Base-by-base conservation (phyloP, 1,284 basidiomycete species). In the Austropuccinia psidii region DNA sequence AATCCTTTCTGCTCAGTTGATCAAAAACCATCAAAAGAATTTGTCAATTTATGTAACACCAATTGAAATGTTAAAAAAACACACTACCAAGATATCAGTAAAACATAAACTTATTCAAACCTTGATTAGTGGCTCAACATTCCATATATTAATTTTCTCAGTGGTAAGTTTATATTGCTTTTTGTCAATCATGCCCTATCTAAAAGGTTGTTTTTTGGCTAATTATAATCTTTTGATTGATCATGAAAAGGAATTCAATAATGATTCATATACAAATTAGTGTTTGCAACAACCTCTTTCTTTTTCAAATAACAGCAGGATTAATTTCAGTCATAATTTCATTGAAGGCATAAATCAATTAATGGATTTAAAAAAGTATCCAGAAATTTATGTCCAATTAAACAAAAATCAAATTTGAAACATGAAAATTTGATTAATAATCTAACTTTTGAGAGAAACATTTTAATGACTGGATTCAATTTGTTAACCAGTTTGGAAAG, bases 191-290 rank as follows among this genome's bases (percentile, higher is more conserved):
- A 4, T 19, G 41, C 29, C 21, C 5, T 43, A 3, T 43, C n/a
- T 9, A 13, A 2, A n/a, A n/a, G n/a, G n/a, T n/a, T n/a, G n/a
- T n/a, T 43, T 15, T 4, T 5, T 27, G 8, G 27, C 6, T n/a
- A 2, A 43, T 15, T 33, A 35, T 50, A 6, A 21, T 8, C 41
- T 65, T 9, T 21, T 52, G 49, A n/a, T 52, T 55, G 52, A 29
- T 47, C 39, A 9, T 13, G 45, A 31, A 21, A 35, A 65, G 62
- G 62, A 45, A 3, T 50, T 49, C 27, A 49, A 65, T 37, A 49
- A 65, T 27, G 52, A 65, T 37, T 52, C 52, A 24, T 65, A 50
- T 27, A 65, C 62, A 2, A 65, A 65, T 24, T 65, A 49, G 62
- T 33, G 62, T 41, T 49, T 65, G 47, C 49, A 65, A 39, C 52